Base-by-base conservation (phyloP, 306 rosid species). In the Prosopis cineraria region DNA sequence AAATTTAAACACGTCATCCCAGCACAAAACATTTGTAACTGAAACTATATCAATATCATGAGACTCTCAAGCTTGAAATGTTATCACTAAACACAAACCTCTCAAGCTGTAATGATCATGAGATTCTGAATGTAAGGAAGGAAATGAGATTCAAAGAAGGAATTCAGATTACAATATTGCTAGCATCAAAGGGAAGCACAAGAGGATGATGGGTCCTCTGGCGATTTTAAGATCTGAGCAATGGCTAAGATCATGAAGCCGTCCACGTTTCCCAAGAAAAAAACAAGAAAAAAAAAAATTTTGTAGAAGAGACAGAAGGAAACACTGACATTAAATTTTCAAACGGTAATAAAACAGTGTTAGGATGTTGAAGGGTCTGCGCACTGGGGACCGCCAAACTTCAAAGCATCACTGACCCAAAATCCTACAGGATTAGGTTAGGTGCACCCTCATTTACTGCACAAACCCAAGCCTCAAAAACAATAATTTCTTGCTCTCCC, bases 301-400 rank as follows among this genome's bases (percentile, higher is more conserved):
- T 30, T 56, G 84, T 52, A 68, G 77, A 84, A 71, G 79, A 78
- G 84, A 84, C 85, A 84, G 84, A 84, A 68, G 87, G 72, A 72
- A 72, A 78, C 87, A 67, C 91, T 87, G 92, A 85, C 90, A 87
- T 80, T 77, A 72, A 85, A 84, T 78, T 84, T 84, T 87, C 90
- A 90, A 83, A 85, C 86, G 90, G 88, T 88, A 80, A 86, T 82
- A 80, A 85, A 91, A 83, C 90, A 85, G 90, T 84, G 87, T 64
- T 78, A 64, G 74, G 85, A 88, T 86, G 87, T 87, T 84, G 90
- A 91, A 79, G 88, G 80, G 84, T 81, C 89, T 86, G 86, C 2
- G 6, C 0, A 78, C n/a, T n/a, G 70, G 84, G 87, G 84, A 73
- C 88, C 80, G 85, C 66, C 81, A 77, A 88, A 82, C 83, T 81